Evolutionary conservation across 495 filamentous ascomycete genomes (phyloP).

Genomic region (Penicillium malachiteum): DNA sequence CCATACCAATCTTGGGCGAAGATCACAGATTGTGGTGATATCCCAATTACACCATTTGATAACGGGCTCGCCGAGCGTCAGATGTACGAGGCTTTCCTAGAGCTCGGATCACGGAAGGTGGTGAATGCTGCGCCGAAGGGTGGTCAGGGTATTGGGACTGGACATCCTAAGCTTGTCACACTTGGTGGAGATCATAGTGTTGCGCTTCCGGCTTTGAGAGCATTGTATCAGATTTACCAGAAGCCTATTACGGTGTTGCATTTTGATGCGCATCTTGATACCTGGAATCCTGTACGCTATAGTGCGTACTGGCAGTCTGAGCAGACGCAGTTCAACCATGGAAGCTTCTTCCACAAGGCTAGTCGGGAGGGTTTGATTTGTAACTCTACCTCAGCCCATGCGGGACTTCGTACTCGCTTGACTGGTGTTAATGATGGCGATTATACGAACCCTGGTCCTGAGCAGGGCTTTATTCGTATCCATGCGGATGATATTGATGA

Average conservation of each 20-base stretch:
- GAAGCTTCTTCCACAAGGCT: constrained; percentile 83
- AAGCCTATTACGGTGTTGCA: constrained; percentile 75
- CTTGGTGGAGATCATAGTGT: constrained; percentile 82
- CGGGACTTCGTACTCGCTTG: constrained; percentile 71
- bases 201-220: constrained; percentile 72
- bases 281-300: constrained; percentile 80
- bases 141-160: constrained; percentile 40
- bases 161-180: constrained; percentile 67
- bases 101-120: constrained; percentile 55
- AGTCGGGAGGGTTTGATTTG: constrained; percentile 70
- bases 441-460: constrained; percentile 50
- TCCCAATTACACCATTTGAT: constrained; percentile 77
- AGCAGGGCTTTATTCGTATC: constrained; percentile 67
- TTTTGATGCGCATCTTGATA: constrained; percentile 82
- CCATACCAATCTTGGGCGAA: constrained; percentile 72
- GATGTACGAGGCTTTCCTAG: constrained; percentile 74
- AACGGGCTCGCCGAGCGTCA: constrained; percentile 72
- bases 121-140: constrained; percentile 34
- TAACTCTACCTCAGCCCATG: constrained; percentile 70
- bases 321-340: constrained; percentile 77
- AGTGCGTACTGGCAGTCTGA: constrained; percentile 68
- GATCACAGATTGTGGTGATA: constrained; percentile 79
- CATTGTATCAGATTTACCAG: constrained; percentile 67
- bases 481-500: constrained; percentile 73
- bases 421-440: constrained; percentile 66